phyloP scores from a whole-genome alignment of 495 filamentous ascomycete genomes.

The Podospora pseudoanserina region DNA sequence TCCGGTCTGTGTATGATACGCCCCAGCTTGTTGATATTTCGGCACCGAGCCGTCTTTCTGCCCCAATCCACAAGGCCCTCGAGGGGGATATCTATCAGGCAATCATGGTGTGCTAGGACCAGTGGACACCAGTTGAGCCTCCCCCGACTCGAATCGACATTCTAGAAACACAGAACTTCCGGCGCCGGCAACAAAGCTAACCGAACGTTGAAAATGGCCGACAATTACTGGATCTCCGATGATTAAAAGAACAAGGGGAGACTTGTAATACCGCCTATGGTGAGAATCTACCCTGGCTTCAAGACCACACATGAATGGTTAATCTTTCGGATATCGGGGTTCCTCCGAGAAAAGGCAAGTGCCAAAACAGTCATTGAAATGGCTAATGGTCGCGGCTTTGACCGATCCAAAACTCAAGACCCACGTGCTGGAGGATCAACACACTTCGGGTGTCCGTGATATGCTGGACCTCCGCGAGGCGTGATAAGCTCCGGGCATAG shows the following conservation, averaged over 20 bases:
- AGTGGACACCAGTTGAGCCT: background rate
- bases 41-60: background rate
- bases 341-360: too few species aligned
- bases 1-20: background rate
- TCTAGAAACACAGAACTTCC: background rate
- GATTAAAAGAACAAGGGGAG: too few species aligned
- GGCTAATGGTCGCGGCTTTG: background rate
- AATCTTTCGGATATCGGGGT: too few species aligned
- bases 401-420: background rate
- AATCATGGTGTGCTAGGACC: background rate
- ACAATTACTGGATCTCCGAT: background rate
- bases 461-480: background rate
- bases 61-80: background rate
- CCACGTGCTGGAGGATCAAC: background rate
- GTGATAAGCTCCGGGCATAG: background rate
- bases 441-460: background rate
- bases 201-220: background rate
- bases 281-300: background rate
- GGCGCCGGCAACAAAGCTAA: background rate
- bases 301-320: background rate
- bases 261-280: background rate
- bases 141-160: background rate
- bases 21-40: background rate
- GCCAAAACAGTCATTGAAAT: background rate
- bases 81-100: background rate